These are phyloP conservation scores for Lactarius deliciosus DNA, from an alignment of 768 basidiomycete genomes.

Conservation along the genomic window DNA sequence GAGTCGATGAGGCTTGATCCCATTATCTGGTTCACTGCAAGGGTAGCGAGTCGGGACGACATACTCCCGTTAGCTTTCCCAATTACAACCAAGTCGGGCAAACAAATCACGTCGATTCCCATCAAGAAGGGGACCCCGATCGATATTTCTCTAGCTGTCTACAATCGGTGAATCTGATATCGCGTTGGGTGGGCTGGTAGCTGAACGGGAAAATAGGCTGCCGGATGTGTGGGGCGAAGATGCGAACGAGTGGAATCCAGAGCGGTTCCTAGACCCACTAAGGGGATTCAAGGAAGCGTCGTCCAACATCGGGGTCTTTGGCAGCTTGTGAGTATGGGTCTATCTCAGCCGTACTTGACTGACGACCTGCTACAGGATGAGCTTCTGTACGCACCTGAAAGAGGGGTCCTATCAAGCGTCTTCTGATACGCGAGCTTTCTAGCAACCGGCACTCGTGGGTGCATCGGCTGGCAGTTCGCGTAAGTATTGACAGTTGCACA, in stretches of 20 bases:
- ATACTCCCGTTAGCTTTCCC: slow-evolving; percentile 12
- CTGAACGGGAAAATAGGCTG: not conserved
- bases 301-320: slow-evolving; percentile 10
- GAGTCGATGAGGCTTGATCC: slow-evolving; percentile 7
- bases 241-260: slow-evolving; percentile 17
- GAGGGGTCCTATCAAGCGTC: not conserved
- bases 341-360: not conserved
- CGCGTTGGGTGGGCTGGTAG: not conserved
- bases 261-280: slow-evolving; percentile 12
- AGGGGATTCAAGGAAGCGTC: not conserved
- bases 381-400: slow-evolving; percentile 9
- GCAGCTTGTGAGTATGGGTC: slow-evolving; percentile 1
- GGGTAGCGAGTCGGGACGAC: slow-evolving; percentile 8
- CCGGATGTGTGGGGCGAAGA: slow-evolving; percentile 15
- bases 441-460: slow-evolving; percentile 3
- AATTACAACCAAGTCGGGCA: slow-evolving; percentile 15
- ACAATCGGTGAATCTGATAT: slow-evolving; percentile 12
- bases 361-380: slow-evolving; percentile 1
- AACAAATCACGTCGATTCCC: slow-evolving; percentile 16
- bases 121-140: slow-evolving; percentile 13
- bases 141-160: not conserved
- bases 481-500: not conserved
- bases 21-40: not conserved
- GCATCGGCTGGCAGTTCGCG: slow-evolving; percentile 14
- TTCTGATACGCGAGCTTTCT: not conserved